phyloP scores from a whole-genome alignment of 1,284 basidiomycete species.

The Ustilago xerochloae region DNA sequence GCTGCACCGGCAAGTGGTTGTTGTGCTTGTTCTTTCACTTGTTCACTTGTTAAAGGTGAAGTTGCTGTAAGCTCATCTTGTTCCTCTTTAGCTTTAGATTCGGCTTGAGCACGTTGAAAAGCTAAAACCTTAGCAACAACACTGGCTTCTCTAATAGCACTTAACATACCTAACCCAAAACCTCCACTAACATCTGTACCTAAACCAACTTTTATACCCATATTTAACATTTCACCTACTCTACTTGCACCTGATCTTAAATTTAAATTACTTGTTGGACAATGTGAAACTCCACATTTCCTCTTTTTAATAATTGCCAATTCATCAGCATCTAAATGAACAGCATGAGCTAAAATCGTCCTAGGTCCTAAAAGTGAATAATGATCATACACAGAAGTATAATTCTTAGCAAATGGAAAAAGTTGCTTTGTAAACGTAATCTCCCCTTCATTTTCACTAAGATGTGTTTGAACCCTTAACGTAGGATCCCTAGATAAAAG shows the following conservation, averaged over 20 bases:
- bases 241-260: slow-evolving; percentile 83
- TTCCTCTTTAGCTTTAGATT: slow-evolving; percentile 42
- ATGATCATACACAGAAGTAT: slow-evolving; percentile 79
- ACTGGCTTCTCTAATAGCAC: slow-evolving; percentile 83
- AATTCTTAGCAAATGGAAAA: slow-evolving; percentile 72
- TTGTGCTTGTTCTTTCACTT: slow-evolving; percentile 18
- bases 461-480: slow-evolving; percentile 89
- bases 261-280: slow-evolving; percentile 88
- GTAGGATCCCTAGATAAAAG: slow-evolving; percentile 70
- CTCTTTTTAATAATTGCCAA: slow-evolving; percentile 77
- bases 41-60: slow-evolving; percentile 23
- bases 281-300: slow-evolving; percentile 86
- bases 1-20: slow-evolving; percentile 34
- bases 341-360: slow-evolving; percentile 90
- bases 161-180: slow-evolving; percentile 83
- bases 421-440: slow-evolving; percentile 76
- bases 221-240: slow-evolving; percentile 82
- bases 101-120: slow-evolving; percentile 52
- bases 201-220: slow-evolving; percentile 83
- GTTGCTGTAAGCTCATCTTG: slow-evolving; percentile 11
- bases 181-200: slow-evolving; percentile 95
- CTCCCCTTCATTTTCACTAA: slow-evolving; percentile 86
- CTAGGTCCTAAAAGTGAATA: slow-evolving; percentile 80
- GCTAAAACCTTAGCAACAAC: slow-evolving; percentile 81
- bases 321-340: slow-evolving; percentile 80